A percentile compares a stretch with the other conserved stretches of the same genome.
Conservation (phyloP, 305 asterid genomes). For the Striga hermonthica region DNA sequence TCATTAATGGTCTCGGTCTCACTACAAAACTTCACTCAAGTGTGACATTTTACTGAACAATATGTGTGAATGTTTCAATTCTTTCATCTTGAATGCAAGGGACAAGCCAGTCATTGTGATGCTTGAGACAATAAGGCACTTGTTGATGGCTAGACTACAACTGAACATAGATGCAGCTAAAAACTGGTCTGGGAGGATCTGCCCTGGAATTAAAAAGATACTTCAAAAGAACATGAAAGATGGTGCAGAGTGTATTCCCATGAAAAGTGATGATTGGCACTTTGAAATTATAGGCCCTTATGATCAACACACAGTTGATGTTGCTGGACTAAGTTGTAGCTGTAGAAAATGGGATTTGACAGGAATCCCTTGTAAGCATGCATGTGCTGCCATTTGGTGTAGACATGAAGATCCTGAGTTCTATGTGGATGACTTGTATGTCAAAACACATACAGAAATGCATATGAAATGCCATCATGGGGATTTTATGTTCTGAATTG, state of each 20-base stretch:
- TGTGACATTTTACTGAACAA: neutral
- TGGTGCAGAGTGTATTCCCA: neutral
- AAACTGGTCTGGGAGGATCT: neutral
- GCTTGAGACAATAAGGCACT: conserved; percentile 1
- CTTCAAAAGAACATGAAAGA: neutral
- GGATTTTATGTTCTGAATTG: neutral
- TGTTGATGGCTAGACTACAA: conserved; percentile 3
- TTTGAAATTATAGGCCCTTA: neutral
- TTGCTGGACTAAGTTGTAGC: neutral
- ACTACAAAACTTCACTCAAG: neutral
- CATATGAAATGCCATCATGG: neutral
- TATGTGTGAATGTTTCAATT: neutral
- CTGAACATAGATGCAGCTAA: neutral
- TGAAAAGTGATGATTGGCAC: neutral
- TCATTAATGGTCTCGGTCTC: neutral
- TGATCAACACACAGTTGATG: conserved; percentile 10
- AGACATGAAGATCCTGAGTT: neutral
- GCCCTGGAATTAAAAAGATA: neutral
- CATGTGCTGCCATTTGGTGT: neutral
- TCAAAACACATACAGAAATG: neutral
- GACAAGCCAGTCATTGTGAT: neutral
- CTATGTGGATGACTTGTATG: neutral
- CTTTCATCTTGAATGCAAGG: neutral
- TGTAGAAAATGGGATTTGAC: neutral
- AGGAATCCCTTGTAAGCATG: neutral